Percentiles rank a stretch among this genome's conserved stretches.
Conservation (phyloP, 2,329 filamentous ascomycete genomes). For the Juglanconis juglandina region DNA sequence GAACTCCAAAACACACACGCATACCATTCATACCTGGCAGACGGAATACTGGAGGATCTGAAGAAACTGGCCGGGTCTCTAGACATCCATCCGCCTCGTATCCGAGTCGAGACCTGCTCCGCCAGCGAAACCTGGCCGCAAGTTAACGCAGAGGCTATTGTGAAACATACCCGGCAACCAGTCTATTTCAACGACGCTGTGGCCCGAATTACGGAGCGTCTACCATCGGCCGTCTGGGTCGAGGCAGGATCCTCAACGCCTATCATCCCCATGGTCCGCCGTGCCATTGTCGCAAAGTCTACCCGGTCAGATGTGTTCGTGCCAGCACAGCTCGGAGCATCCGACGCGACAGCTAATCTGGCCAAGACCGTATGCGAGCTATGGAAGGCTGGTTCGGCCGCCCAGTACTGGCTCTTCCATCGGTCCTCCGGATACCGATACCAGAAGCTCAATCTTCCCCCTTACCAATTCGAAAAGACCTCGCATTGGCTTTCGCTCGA, state of each 20-base stretch:
- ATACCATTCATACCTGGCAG: slow-evolving; percentile 28
- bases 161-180: slow-evolving; percentile 29
- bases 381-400: slow-evolving; percentile 19
- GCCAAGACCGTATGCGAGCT: slow-evolving; percentile 15
- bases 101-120: slow-evolving; percentile 25
- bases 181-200: slow-evolving; percentile 33
- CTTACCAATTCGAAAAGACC: slow-evolving; percentile 28
- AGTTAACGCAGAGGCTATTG: slow-evolving; percentile 19
- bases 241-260: slow-evolving; percentile 33
- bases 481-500: slow-evolving; percentile 21
- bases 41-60: slow-evolving; percentile 21
- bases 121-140: slow-evolving; percentile 6
- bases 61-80: slow-evolving; percentile 11
- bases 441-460: slow-evolving; percentile 20
- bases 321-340: slow-evolving; percentile 11
- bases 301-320: neutral
- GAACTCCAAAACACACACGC: slow-evolving; percentile 26
- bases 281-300: slow-evolving; percentile 17
- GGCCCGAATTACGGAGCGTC: slow-evolving; percentile 22
- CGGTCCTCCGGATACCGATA: slow-evolving; percentile 1
- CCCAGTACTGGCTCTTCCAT: slow-evolving; percentile 26
- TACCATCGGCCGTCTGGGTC: slow-evolving; percentile 27
- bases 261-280: slow-evolving; percentile 30
- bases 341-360: neutral
- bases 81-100: slow-evolving; percentile 20